Conservation (phyloP, 129 eudicot species). For the Flaveria robusta region DNA sequence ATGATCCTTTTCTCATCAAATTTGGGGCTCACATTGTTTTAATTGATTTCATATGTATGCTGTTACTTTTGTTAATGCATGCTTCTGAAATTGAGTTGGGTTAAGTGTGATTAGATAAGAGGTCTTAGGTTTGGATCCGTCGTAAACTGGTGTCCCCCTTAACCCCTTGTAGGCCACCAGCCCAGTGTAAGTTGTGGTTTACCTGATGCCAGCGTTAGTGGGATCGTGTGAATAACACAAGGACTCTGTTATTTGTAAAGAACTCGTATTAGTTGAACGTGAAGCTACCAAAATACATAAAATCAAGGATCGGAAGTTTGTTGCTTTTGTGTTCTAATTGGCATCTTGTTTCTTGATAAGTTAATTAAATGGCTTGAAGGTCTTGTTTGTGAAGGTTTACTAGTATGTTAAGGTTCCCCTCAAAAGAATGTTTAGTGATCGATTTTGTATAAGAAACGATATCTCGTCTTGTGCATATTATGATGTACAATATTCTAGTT, state of each 20-base stretch:
- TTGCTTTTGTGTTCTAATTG: not conserved
- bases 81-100: constrained; percentile 12
- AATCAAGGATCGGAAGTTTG: not conserved
- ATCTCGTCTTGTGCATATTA: not conserved
- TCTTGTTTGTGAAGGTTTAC: constrained; percentile 16
- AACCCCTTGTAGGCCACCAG: not conserved
- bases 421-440: not conserved
- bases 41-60: not conserved
- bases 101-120: not conserved
- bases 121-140: no score
- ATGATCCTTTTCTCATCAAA: not conserved
- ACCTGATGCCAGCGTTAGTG: not conserved
- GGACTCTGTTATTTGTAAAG: not conserved
- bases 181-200: not conserved
- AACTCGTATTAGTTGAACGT: not conserved
- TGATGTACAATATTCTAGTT: constrained; percentile 7
- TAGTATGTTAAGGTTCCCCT: not conserved
- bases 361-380: not conserved
- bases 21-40: constrained; percentile 11
- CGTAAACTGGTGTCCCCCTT: no score
- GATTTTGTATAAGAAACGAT: not conserved
- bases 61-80: constrained; percentile 15
- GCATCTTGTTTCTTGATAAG: not conserved
- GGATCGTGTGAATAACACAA: not conserved
- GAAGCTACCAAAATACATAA: constrained; percentile 7